Evolutionary conservation across 2,329 filamentous ascomycete genomes (phyloP).

Genomic region (Talaromyces albobiverticillius): DNA sequence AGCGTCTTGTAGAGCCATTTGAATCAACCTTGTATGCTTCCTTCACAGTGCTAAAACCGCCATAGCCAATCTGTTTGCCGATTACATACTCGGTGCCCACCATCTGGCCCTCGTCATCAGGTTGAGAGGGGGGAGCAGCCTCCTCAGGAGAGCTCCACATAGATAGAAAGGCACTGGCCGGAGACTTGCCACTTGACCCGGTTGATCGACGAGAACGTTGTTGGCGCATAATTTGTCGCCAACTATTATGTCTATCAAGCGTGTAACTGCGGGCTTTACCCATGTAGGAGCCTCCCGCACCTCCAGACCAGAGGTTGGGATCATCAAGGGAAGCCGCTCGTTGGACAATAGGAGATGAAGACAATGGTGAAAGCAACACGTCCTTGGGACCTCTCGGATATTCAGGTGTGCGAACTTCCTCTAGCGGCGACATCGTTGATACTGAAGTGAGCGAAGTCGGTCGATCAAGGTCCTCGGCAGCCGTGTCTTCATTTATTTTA

Average conservation of each 20-base stretch:
- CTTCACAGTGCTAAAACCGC: constrained; percentile 65
- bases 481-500: constrained; percentile 24
- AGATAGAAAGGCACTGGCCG: constrained; percentile 58
- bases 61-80: constrained; percentile 63
- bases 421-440: constrained; percentile 41
- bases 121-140: constrained; percentile 39
- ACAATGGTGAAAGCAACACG: constrained; percentile 36
- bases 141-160: constrained; percentile 45
- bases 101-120: constrained; percentile 66
- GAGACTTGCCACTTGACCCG: constrained; percentile 53
- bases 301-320: constrained; percentile 39
- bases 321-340: constrained; percentile 39
- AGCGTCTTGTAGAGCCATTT: constrained; percentile 49
- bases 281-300: constrained; percentile 29
- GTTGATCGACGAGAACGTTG: constrained; percentile 47
- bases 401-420: constrained; percentile 33
- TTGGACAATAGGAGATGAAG: constrained; percentile 35
- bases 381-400: constrained; percentile 28
- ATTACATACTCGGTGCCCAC: constrained; percentile 66
- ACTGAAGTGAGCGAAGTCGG: constrained; percentile 44
- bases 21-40: constrained; percentile 63
- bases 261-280: constrained; percentile 35
- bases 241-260: constrained; percentile 31
- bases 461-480: constrained; percentile 31
- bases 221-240: constrained; percentile 32